Conservation (phyloP, 768 basidiomycete genomes). For the Lentinula guzmanii region DNA sequence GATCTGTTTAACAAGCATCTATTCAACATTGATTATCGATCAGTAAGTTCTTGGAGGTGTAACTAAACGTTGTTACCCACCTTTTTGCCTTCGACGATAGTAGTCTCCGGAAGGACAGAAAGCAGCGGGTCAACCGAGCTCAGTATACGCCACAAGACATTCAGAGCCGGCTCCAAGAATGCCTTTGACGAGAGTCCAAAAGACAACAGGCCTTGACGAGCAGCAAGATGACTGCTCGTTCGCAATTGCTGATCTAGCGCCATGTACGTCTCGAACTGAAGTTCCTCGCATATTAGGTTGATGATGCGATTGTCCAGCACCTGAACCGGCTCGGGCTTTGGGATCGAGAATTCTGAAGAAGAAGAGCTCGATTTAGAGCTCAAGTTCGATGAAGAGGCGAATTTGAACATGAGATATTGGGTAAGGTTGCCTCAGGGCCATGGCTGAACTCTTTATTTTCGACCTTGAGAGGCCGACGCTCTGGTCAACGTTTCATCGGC, state of each 20-base stretch:
- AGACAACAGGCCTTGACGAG: not conserved
- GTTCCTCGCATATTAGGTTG: not conserved
- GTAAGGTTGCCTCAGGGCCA: not conserved
- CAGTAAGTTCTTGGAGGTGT: not conserved
- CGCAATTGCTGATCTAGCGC: conserved; percentile 1
- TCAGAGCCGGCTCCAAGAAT: conserved; percentile 1
- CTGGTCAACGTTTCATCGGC: not conserved
- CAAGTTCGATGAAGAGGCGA: not conserved
- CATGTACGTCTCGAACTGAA: not conserved
- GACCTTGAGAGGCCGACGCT: not conserved
- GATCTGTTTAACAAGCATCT: conserved; percentile 2
- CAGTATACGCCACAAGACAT: not conserved
- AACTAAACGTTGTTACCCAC: not conserved
- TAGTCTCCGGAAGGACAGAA: conserved; percentile 2
- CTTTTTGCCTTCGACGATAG: not conserved
- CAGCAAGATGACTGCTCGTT: not conserved
- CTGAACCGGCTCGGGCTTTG: not conserved
- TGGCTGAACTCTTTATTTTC: not conserved
- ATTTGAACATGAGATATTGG: not conserved
- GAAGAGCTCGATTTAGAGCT: not conserved
- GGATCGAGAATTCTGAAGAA: not conserved
- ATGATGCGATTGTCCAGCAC: not conserved
- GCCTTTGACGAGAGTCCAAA: not conserved
- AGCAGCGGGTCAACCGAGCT: not conserved
- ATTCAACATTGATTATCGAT: not conserved